Evolutionary conservation across 148 eudicot genomes (phyloP).

Genomic region (Nyssa sinensis): DNA sequence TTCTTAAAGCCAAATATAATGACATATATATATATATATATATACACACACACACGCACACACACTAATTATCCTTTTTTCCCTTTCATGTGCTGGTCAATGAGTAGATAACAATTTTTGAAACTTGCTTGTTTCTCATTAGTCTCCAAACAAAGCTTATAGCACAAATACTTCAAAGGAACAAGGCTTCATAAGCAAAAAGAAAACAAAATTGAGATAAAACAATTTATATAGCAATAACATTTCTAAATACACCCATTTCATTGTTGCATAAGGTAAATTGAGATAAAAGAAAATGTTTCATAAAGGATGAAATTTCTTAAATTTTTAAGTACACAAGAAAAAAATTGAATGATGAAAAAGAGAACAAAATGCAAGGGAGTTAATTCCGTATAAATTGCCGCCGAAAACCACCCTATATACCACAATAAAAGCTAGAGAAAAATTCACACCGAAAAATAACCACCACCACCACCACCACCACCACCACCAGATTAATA

Average conservation of each 20-base stretch:
- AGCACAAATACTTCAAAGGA: background rate
- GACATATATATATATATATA: no score
- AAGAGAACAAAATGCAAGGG: background rate
- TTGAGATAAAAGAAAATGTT: background rate
- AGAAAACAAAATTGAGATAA: background rate
- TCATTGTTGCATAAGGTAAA: background rate
- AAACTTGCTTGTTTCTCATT: no score
- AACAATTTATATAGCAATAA: background rate
- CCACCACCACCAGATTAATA: background rate
- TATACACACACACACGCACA: no score
- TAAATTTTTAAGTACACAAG: background rate
- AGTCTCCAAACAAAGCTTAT: background rate
- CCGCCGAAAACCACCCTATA: background rate
- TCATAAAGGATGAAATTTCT: background rate
- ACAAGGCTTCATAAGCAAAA: background rate
- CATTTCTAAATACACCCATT: background rate
- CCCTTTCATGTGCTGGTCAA: no score
- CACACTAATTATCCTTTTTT: no score
- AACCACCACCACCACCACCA: constrained; percentile 1
- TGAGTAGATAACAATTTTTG: background rate
- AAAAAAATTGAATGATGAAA: background rate
- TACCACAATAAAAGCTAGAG: background rate
- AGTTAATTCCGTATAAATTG: background rate
- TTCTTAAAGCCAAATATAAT: no score
- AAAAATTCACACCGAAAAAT: background rate